Conservation (phyloP, 164 flowering plant genomes). For the Magnolia changhungtana region DNA sequence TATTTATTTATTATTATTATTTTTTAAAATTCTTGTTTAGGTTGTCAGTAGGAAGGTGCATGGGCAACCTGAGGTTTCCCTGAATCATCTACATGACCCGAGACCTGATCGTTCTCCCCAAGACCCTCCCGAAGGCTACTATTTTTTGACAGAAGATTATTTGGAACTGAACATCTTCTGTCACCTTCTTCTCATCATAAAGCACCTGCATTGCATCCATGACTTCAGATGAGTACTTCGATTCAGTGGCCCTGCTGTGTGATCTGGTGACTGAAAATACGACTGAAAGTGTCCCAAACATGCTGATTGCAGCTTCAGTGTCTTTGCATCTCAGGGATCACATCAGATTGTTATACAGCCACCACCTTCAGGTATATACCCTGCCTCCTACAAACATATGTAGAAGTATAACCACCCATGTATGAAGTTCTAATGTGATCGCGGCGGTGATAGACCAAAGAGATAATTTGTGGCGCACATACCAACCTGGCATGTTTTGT, state of each 20-base stretch:
- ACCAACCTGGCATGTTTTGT: no score
- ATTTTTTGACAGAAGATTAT: conserved; percentile 31
- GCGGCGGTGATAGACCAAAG: no score
- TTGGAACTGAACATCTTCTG: conserved; percentile 38
- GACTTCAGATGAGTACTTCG: not conserved
- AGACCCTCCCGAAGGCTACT: conserved; percentile 8
- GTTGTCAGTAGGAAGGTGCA: not conserved
- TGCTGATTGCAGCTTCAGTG: conserved; percentile 16
- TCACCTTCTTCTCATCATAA: conserved; percentile 42
- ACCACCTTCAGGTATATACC: conserved; percentile 26
- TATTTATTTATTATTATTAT: no score
- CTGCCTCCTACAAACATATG: not conserved
- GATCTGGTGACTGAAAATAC: not conserved
- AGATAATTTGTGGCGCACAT: no score
- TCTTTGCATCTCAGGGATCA: conserved; percentile 15
- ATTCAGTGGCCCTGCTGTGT: not conserved
- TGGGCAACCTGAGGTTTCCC: conserved; percentile 1
- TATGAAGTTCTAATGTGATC: not conserved
- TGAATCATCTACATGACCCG: not conserved
- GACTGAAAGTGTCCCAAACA: not conserved
- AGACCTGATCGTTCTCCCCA: conserved; percentile 9
- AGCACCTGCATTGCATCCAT: conserved; percentile 27
- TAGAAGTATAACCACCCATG: not conserved
- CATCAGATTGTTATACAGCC: conserved; percentile 23
- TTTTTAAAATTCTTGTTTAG: not conserved